Base-by-base conservation (phyloP, 2,329 filamentous ascomycete genomes). In the Epichloe typhina region DNA sequence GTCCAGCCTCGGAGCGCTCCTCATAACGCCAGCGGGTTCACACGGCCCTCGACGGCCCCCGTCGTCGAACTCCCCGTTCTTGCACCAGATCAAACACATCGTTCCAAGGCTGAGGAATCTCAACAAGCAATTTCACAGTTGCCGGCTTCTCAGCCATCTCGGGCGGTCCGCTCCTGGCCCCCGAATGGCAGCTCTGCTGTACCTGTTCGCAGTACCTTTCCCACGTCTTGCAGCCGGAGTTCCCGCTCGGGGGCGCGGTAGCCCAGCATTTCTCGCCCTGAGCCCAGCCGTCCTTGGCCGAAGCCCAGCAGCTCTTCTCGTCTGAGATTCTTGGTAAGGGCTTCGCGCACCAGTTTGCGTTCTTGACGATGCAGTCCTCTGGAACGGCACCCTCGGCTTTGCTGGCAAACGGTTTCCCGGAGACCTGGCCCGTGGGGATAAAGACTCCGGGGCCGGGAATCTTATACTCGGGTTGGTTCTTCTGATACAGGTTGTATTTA, bases 281-380 rank as follows among this genome's bases (percentile, higher is more conserved):
- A 26, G 64, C 61, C 71, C 73, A 88, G 72, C 81, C 83, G 46
- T 70, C 62, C 38, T 69, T 64, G 11, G 72, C 72, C 3, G 73
- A 67, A 51, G 69, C 71, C 78, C 80, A 86, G 70, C 84, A 88
- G 13, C 74, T 74, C 1, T 61, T 60, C 60, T 80, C 71, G 43
- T 69, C 68, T 4, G 66, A 68, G 67, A 84, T 87, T 7, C 65
- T 58, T 0, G 75, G 63, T 1, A 87, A 71, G 59, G 85, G 75
- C 53, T 73, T 69, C 48, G 75, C 83, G 65, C 82, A 85, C 84
- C 83, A 88, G 68, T 88, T 87, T 52, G 70, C 83, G 61, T 86
- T 86, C 60, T 80, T 78, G 53, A 82, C 60, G 39, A 86, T 68
- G 60, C 79, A 84, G 57, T 71, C 67, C 1, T 59, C 50, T 0